These are phyloP conservation scores for Blumeria hordei DNA, from an alignment of 2,329 filamentous ascomycete genomes.

Conservation along the genomic window DNA sequence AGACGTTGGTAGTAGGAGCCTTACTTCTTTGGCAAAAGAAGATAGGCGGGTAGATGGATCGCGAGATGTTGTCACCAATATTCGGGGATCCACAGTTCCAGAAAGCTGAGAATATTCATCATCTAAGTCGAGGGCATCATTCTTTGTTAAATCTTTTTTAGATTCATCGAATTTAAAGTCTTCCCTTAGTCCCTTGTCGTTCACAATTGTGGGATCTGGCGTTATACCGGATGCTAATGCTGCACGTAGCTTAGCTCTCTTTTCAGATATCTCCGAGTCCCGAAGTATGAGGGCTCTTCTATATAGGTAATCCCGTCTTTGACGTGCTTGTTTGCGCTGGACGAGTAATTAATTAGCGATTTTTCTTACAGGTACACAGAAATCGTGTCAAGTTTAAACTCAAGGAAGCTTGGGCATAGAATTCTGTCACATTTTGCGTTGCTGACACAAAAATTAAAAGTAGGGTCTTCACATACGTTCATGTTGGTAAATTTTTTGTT, in stretches of 20 bases:
- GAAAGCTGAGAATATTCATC: constrained; percentile 80
- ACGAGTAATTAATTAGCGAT: not conserved
- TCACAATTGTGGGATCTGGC: constrained; percentile 56
- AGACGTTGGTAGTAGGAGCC: constrained; percentile 58
- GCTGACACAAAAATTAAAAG: no score
- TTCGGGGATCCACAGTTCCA: constrained; percentile 72
- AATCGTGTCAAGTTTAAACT: no score
- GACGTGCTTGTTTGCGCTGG: constrained; percentile 47
- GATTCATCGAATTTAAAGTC: constrained; percentile 92
- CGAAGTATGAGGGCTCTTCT: constrained; percentile 65
- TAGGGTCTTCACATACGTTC: no score
- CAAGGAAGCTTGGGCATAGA: no score
- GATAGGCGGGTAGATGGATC: constrained; percentile 64
- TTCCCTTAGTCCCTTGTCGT: constrained; percentile 61
- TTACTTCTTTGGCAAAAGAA: constrained; percentile 84
- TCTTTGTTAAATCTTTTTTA: constrained; percentile 35
- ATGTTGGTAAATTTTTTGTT: no score
- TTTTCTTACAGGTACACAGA: no score
- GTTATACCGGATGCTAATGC: constrained; percentile 78
- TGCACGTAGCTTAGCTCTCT: constrained; percentile 63
- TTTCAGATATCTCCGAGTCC: constrained; percentile 82
- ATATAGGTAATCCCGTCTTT: constrained; percentile 75
- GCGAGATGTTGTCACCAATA: constrained; percentile 76
- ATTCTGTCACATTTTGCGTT: no score
- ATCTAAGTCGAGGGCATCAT: constrained; percentile 52